A percentile compares a stretch with the other conserved stretches of the same genome.
Evolutionary conservation across 208 protist species (phyloP).

Genomic region (Trypanosoma mega): DNA sequence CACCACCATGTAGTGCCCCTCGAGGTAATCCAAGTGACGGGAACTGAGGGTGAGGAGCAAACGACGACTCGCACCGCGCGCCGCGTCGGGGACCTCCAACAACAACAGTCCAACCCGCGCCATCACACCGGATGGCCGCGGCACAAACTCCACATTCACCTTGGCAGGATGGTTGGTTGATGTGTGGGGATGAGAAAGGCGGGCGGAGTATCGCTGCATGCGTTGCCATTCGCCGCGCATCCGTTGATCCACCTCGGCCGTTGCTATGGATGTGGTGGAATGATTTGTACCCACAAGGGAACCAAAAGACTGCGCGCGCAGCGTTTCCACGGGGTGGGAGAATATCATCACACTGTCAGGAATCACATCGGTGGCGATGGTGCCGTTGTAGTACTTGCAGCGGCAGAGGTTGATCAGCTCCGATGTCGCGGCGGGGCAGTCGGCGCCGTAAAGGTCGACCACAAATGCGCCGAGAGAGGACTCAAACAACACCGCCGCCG

Average conservation of each 20-base stretch:
- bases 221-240: conserved; percentile 19
- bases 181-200: not conserved
- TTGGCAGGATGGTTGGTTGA: not conserved
- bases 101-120: conserved; percentile 43
- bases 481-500: conserved; percentile 53
- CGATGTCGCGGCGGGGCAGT: conserved; percentile 54
- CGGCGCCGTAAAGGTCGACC: conserved; percentile 64
- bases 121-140: not conserved
- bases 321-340: conserved; percentile 30
- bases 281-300: conserved; percentile 1
- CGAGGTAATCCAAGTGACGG: conserved; percentile 53
- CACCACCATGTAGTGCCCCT: conserved; percentile 53
- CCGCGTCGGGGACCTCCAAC: conserved; percentile 27
- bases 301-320: conserved; percentile 16
- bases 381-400: conserved; percentile 63
- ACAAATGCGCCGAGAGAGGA: conserved; percentile 60
- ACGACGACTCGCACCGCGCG: conserved; percentile 9
- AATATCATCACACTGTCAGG: conserved; percentile 70
- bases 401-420: conserved; percentile 73
- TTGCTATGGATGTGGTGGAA: too few species aligned
- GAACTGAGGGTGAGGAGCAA: conserved; percentile 60
- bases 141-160: conserved; percentile 15
- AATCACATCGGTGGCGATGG: conserved; percentile 57
- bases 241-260: not conserved
- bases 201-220: not conserved